phyloP scores from a whole-genome alignment of 169 alveolate genomes.

The Cryptosporidium felis region DNA sequence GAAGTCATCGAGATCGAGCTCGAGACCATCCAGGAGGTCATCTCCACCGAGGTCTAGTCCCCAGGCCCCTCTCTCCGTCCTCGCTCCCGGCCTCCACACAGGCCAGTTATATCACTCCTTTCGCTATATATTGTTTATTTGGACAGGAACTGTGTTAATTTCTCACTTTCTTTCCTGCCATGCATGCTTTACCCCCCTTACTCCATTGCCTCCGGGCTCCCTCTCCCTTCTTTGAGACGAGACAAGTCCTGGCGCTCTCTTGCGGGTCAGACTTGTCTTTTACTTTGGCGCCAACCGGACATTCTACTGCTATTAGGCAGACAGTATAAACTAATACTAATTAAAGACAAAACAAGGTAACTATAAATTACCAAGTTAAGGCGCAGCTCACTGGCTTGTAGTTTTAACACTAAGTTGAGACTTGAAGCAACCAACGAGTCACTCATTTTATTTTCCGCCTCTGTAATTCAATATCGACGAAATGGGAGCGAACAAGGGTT shows the following conservation, averaged over 20 bases:
- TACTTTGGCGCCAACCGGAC: slow-evolving; percentile 33
- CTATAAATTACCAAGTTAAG: too few relatives aligned
- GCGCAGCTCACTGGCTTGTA: too few relatives aligned
- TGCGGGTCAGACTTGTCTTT: too few relatives aligned
- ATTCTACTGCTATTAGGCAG: too few relatives aligned
- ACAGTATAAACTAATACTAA: too few relatives aligned
- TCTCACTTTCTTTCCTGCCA: background rate
- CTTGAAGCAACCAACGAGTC: background rate
- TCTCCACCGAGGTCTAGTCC: slow-evolving; percentile 27
- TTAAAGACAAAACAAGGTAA: too few relatives aligned
- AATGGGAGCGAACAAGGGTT: slow-evolving; percentile 82
- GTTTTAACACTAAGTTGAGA: too few relatives aligned
- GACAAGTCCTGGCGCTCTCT: background rate
- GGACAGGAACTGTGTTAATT: background rate
- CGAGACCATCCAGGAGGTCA: slow-evolving; percentile 61
- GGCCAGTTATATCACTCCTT: background rate
- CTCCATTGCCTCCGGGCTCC: background rate
- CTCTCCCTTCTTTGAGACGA: background rate
- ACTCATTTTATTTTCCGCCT: background rate
- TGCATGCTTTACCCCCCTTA: background rate
- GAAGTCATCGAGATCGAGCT: slow-evolving; percentile 65
- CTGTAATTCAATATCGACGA: too few relatives aligned
- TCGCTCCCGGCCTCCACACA: background rate
- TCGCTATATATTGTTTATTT: background rate
- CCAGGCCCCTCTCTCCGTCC: background rate